A percentile compares a stretch with the other conserved stretches of the same genome.
Evolutionary conservation across 768 basidiomycete species (phyloP).

Genomic region (Boletus vermiculosoides): DNA sequence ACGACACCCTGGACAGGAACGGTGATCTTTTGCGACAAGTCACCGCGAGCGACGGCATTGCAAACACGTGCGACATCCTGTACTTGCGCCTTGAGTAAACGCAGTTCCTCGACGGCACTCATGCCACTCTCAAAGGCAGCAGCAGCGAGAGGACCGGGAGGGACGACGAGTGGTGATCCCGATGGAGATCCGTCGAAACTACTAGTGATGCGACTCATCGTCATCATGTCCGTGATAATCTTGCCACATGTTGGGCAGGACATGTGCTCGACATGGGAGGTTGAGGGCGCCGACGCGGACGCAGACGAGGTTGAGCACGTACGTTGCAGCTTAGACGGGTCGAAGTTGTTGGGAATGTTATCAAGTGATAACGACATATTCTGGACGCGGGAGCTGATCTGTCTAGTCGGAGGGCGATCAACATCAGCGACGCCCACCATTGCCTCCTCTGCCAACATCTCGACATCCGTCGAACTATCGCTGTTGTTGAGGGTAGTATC

Average conservation of each 20-base stretch:
- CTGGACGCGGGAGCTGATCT: constrained; percentile 32
- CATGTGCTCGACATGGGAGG: constrained; percentile 40
- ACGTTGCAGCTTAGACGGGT: constrained; percentile 34
- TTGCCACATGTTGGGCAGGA: constrained; percentile 58
- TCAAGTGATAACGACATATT: constrained; percentile 54
- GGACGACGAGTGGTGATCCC: constrained; percentile 44
- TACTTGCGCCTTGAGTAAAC: constrained; percentile 79
- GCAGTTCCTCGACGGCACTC: constrained; percentile 75
- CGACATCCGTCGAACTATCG: constrained; percentile 25
- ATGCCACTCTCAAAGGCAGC: constrained; percentile 60
- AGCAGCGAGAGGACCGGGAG: constrained; percentile 54
- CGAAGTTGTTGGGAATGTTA: constrained; percentile 41
- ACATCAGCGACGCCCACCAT: constrained; percentile 26
- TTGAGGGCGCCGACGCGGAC: constrained; percentile 46
- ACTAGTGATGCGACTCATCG: constrained; percentile 31
- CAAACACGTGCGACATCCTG: constrained; percentile 80
- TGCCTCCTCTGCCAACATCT: constrained; percentile 29
- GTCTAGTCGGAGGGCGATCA: constrained; percentile 23
- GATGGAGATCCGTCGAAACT: constrained; percentile 29
- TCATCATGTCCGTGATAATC: constrained; percentile 43
- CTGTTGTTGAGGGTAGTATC: constrained; percentile 16
- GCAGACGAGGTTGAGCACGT: constrained; percentile 34
- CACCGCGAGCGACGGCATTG: constrained; percentile 75
- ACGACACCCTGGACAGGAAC: constrained; percentile 76
- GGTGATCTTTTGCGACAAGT: constrained; percentile 75